phyloP scores from a whole-genome alignment of 169 alveolate genomes.

The Cryptosporidium xiaoi region DNA sequence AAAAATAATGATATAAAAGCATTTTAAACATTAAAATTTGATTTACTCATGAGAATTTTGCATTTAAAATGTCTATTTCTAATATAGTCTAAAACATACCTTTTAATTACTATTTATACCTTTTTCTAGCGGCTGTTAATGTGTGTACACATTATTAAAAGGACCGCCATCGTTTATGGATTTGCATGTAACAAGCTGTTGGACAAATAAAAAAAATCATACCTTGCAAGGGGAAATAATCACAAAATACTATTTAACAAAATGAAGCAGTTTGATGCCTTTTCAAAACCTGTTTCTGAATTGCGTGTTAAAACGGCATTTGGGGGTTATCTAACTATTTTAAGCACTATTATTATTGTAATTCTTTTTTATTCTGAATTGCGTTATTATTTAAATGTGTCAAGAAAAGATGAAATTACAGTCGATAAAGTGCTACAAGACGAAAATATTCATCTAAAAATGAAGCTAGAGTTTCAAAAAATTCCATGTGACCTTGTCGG shows the following conservation, averaged over 20 bases:
- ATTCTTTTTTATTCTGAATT: constrained; percentile 63
- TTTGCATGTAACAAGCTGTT: constrained; percentile 6
- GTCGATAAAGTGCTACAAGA: constrained; percentile 37
- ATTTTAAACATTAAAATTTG: too few species aligned
- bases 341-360: constrained; percentile 42
- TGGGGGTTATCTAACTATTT: constrained; percentile 65
- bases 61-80: too few species aligned
- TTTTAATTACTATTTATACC: too few species aligned
- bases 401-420: constrained; percentile 66
- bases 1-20: too few species aligned
- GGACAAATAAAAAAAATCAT: not conserved
- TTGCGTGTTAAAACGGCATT: constrained; percentile 73
- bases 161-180: constrained; percentile 10
- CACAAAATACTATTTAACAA: not conserved
- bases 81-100: too few species aligned
- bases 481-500: constrained; percentile 65
- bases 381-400: constrained; percentile 35
- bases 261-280: constrained; percentile 72
- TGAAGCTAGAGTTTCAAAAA: constrained; percentile 64
- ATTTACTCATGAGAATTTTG: too few species aligned
- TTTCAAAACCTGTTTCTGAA: constrained; percentile 67
- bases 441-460: constrained; percentile 31
- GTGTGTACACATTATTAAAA: constrained; percentile 16
- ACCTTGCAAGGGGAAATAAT: not conserved
- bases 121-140: not conserved